These are phyloP conservation scores for Capsicum chinense DNA, from an alignment of 257 asterid genomes.

Conservation along the genomic window DNA sequence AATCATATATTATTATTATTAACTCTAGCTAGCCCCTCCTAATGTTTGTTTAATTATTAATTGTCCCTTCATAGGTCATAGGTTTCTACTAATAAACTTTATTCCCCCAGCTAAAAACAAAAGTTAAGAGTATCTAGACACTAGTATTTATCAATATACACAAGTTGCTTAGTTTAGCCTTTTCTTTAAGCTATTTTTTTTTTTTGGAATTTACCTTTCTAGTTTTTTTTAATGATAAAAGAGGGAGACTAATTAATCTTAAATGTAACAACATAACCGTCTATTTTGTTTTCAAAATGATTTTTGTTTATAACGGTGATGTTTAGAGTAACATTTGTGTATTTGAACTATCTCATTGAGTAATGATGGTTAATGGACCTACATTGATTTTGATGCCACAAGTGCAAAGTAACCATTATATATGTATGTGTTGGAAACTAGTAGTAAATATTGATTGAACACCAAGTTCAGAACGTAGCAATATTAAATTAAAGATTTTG, in stretches of 20 bases:
- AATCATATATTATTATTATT: slow-evolving; percentile 27
- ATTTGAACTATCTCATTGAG: background rate
- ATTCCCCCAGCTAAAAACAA: background rate
- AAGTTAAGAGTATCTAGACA: background rate
- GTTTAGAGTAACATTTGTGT: too few relatives aligned
- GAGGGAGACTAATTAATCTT: background rate
- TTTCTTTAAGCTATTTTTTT: background rate
- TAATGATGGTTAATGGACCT: too few relatives aligned
- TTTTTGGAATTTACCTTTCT: background rate
- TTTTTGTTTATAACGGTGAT: too few relatives aligned
- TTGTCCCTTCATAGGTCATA: slow-evolving; percentile 12
- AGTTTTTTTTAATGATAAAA: background rate
- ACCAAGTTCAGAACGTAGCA: background rate
- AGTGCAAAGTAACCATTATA: too few relatives aligned
- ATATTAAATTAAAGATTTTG: too few relatives aligned
- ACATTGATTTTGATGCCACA: too few relatives aligned
- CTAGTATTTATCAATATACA: background rate
- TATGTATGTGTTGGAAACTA: too few relatives aligned
- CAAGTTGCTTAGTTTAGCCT: background rate
- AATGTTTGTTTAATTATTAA: background rate
- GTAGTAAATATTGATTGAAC: too few relatives aligned
- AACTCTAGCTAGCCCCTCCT: slow-evolving; percentile 30
- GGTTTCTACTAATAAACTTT: slow-evolving; percentile 7
- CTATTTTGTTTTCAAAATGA: too few relatives aligned
- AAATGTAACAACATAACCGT: background rate